Evolutionary conservation across 192 early-diverging fungal genomes (phyloP).

Genomic region (Coemansia reversa): DNA sequence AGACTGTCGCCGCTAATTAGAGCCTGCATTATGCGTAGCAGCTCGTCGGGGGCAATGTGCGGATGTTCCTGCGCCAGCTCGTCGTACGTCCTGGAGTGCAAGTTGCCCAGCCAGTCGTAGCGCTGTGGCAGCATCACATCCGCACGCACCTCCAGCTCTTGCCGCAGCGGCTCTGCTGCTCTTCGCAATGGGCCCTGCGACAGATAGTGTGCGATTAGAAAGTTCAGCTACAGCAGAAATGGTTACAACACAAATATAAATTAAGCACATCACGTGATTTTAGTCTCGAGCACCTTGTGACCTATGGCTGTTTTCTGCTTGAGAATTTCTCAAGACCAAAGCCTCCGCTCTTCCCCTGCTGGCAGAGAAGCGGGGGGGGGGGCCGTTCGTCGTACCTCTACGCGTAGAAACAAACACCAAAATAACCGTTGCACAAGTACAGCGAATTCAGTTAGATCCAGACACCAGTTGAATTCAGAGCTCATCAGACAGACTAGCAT

Average conservation of each 20-base stretch:
- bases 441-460: not conserved
- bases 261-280: not conserved
- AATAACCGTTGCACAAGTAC: not conserved
- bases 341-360: too few species aligned
- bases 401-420: not conserved
- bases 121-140: constrained; percentile 63
- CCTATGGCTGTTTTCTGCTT: not conserved
- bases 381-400: constrained; percentile 20
- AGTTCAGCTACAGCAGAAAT: constrained; percentile 60
- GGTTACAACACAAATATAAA: not conserved
- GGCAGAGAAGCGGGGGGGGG: not conserved
- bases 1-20: constrained; percentile 18
- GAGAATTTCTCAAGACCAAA: not conserved
- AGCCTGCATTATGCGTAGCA: constrained; percentile 36
- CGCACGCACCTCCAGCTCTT: constrained; percentile 34
- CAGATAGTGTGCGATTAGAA: constrained; percentile 70
- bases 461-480: not conserved
- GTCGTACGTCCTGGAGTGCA: constrained; percentile 54
- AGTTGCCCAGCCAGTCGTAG: constrained; percentile 68
- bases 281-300: not conserved
- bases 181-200: constrained; percentile 58
- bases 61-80: constrained; percentile 57
- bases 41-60: constrained; percentile 22
- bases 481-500: not conserved
- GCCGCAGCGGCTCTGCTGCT: constrained; percentile 54